A percentile compares a stretch with the other conserved stretches of the same genome.
Conservation (phyloP, 306 rosid genomes). For the Rosa chinensis region DNA sequence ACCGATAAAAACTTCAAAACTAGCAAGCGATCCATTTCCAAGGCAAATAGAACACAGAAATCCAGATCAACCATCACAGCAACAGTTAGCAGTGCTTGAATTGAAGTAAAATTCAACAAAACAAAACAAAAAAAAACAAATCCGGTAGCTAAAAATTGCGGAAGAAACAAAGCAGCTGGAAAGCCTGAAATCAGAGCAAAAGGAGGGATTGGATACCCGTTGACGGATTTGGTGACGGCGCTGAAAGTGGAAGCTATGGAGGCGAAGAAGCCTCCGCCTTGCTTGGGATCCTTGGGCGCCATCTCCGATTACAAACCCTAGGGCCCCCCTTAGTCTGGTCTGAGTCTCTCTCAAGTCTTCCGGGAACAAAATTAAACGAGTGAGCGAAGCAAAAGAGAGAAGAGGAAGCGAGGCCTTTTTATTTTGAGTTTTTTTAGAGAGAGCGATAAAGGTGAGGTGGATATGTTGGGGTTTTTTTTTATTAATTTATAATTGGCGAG, state of each 20-base stretch:
- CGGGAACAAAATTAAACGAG: background rate
- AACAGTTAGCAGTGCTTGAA: background rate
- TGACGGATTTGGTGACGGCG: conserved; percentile 71
- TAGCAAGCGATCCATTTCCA: background rate
- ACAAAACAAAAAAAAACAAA: background rate
- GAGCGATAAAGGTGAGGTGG: background rate
- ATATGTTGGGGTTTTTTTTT: background rate
- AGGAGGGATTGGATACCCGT: conserved; percentile 43
- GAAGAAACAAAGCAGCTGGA: background rate
- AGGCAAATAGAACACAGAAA: background rate
- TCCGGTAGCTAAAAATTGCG: background rate
- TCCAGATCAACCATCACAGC: background rate
- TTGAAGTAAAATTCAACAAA: background rate
- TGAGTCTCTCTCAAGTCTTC: conserved; percentile 4
- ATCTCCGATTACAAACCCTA: conserved; percentile 35
- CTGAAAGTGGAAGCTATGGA: conserved; percentile 64
- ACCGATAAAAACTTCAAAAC: background rate
- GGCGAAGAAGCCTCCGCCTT: conserved; percentile 60
- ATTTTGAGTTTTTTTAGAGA: background rate
- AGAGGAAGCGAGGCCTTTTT: background rate
- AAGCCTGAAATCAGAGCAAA: background rate
- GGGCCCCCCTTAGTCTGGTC: no score
- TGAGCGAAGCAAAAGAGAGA: background rate
- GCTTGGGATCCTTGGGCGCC: conserved; percentile 71
- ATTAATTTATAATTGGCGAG: background rate